Evolutionary conservation across 108 stramenopile species (phyloP).

Genomic region (Phaeodactylum tricornutum): DNA sequence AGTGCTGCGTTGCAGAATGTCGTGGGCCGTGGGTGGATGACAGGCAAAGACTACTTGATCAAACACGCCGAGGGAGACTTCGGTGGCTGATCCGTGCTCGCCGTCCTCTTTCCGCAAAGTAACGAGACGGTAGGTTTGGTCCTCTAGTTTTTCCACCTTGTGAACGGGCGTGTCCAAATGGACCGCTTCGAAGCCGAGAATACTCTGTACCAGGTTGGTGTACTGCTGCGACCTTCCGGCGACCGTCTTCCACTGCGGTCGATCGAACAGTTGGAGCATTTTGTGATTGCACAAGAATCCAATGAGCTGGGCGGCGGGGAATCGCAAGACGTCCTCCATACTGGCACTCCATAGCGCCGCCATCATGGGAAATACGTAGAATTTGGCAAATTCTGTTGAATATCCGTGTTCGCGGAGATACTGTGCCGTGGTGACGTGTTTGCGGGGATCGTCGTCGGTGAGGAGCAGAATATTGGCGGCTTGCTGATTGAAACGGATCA

Average conservation of each 20-base stretch:
- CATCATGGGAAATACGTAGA: slow-evolving; percentile 92
- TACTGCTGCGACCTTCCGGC: slow-evolving; percentile 64
- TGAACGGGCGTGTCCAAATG: slow-evolving; percentile 44
- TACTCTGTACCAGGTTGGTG: slow-evolving; percentile 48
- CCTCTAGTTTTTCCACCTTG: slow-evolving; percentile 25
- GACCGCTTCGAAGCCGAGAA: slow-evolving; percentile 42
- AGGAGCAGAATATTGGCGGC: slow-evolving; percentile 54
- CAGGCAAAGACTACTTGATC: slow-evolving; percentile 89
- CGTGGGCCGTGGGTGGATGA: slow-evolving; percentile 64
- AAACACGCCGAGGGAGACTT: slow-evolving; percentile 38
- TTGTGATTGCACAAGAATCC: slow-evolving; percentile 92
- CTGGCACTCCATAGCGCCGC: slow-evolving; percentile 88
- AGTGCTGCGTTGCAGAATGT: slow-evolving; percentile 34
- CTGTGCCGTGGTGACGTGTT: slow-evolving; percentile 69
- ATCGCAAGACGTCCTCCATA: slow-evolving; percentile 70
- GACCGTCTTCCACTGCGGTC: slow-evolving; percentile 87
- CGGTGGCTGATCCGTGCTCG: slow-evolving; percentile 35
- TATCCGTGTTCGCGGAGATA: slow-evolving; percentile 77
- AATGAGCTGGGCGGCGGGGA: slow-evolving; percentile 77
- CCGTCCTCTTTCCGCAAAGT: too few species aligned
- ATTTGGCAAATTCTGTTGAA: slow-evolving; percentile 56
- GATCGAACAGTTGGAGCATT: slow-evolving; percentile 81
- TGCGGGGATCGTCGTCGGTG: slow-evolving; percentile 53
- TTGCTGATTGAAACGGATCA: slow-evolving; percentile 79
- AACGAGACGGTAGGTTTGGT: slow-evolving; percentile 4